Evolutionary conservation across 352 stramenopile species (phyloP).

Genomic region (Pythium utonaiense): DNA sequence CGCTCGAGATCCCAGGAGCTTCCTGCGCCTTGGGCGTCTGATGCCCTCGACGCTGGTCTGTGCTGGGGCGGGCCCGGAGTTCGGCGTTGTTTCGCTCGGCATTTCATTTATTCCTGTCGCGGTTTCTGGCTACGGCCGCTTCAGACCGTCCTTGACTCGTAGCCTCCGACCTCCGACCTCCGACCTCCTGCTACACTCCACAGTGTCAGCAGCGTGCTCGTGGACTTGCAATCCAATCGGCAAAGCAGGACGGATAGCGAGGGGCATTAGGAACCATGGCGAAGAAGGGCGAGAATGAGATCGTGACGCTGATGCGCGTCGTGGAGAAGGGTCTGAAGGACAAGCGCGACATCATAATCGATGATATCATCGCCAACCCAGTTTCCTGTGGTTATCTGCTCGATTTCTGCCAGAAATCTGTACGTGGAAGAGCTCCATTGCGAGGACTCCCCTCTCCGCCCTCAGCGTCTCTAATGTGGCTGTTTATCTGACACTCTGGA

Average conservation of each 20-base stretch:
- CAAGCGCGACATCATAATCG: slow-evolving; percentile 78
- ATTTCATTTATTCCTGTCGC: slow-evolving; percentile 25
- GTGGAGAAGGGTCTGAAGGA: slow-evolving; percentile 66
- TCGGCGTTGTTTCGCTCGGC: not conserved
- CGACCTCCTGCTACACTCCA: not conserved
- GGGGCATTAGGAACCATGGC: slow-evolving; percentile 31
- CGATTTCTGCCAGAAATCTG: slow-evolving; percentile 83
- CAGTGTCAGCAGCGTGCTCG: not conserved
- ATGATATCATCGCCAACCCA: slow-evolving; percentile 85
- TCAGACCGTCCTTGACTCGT: not conserved
- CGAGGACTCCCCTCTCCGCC: no score
- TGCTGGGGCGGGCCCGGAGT: not conserved
- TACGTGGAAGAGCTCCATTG: no score
- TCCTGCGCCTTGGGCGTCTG: not conserved
- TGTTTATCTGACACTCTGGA: slow-evolving; percentile 4
- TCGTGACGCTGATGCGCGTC: slow-evolving; percentile 59
- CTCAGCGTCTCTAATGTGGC: not conserved
- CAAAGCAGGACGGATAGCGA: not conserved
- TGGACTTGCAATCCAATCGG: not conserved
- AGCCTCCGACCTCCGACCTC: no score
- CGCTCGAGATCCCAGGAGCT: not conserved
- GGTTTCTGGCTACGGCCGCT: slow-evolving; percentile 6
- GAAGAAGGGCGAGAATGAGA: slow-evolving; percentile 71
- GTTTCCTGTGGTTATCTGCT: slow-evolving; percentile 81
- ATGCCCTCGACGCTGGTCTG: not conserved